Conservation (phyloP, 805 yeast species). For the Yamadazyma sp. region DNA sequence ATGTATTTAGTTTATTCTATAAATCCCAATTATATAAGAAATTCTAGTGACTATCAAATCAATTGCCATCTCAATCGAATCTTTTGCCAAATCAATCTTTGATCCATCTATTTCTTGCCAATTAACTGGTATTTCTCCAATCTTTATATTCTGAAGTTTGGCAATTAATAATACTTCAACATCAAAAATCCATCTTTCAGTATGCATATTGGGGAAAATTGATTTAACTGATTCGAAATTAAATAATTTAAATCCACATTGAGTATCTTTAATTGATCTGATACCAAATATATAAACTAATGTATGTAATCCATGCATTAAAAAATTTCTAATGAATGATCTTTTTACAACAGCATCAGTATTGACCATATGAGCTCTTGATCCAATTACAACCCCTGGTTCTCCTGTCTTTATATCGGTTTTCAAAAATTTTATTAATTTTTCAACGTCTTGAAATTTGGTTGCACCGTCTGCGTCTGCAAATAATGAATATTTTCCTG, state of each 20-base stretch:
- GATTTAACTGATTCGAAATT: slow-evolving; percentile 59
- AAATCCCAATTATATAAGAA: slow-evolving; percentile 84
- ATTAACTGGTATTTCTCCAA: slow-evolving; percentile 79
- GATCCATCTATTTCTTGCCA: slow-evolving; percentile 99
- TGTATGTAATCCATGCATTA: slow-evolving; percentile 90
- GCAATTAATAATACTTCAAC: slow-evolving; percentile 88
- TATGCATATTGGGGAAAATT: slow-evolving; percentile 89
- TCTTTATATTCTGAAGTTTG: slow-evolving; percentile 59
- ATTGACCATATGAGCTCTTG: slow-evolving; percentile 94
- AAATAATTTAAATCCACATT: slow-evolving; percentile 95
- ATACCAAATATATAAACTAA: slow-evolving; percentile 88
- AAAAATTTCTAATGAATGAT: slow-evolving; percentile 78
- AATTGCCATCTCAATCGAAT: slow-evolving; percentile 88
- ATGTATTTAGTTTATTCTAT: slow-evolving; percentile 46
- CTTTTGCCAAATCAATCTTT: slow-evolving; percentile 88
- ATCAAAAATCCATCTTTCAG: slow-evolving; percentile 98
- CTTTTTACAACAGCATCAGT: slow-evolving; percentile 97
- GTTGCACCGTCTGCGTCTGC: slow-evolving; percentile 99
- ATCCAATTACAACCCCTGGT: slow-evolving; percentile 79
- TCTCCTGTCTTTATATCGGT: slow-evolving; percentile 52
- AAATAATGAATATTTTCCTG: slow-evolving; percentile 75
- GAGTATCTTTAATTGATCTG: slow-evolving; percentile 84
- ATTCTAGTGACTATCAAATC: slow-evolving; percentile 87
- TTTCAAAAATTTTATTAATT: slow-evolving; percentile 44
- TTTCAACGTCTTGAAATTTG: slow-evolving; percentile 63